A percentile compares a stretch with the other conserved stretches of the same genome.
Conservation (phyloP, 176 grass and related monocot genomes). For the Cocos nucifera region DNA sequence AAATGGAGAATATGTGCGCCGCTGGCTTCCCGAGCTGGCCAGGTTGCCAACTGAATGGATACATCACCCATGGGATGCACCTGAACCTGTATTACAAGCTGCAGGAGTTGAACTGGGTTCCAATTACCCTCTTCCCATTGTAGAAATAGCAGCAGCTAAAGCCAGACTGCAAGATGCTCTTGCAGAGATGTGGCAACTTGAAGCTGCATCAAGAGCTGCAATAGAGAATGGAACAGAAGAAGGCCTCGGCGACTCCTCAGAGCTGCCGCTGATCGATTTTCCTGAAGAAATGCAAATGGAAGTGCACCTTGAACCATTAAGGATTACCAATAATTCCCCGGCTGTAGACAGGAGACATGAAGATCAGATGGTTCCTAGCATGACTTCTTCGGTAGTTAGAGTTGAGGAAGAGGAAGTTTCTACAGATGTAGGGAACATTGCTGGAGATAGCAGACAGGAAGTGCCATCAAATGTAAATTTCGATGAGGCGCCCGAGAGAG, state of each 20-base stretch:
- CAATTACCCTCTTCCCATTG: slow-evolving; percentile 84
- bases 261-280: slow-evolving; percentile 55
- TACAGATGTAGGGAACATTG: slow-evolving; percentile 30
- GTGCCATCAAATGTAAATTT: slow-evolving; percentile 40
- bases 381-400: slow-evolving; percentile 65
- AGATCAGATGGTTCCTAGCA: slow-evolving; percentile 92
- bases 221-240: slow-evolving; percentile 80
- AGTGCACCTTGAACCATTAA: slow-evolving; percentile 34
- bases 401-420: slow-evolving; percentile 62
- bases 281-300: slow-evolving; percentile 68
- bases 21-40: slow-evolving; percentile 96
- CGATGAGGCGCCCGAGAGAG: slow-evolving; percentile 17
- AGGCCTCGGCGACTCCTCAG: slow-evolving; percentile 85
- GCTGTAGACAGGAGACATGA: slow-evolving; percentile 30
- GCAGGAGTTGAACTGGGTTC: slow-evolving; percentile 88
- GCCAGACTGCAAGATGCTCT: slow-evolving; percentile 75
- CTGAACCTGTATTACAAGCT: slow-evolving; percentile 69
- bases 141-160: slow-evolving; percentile 73
- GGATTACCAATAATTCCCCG: slow-evolving; percentile 23
- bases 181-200: slow-evolving; percentile 84
- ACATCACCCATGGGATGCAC: slow-evolving; percentile 92
- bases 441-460: slow-evolving; percentile 42
- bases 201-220: slow-evolving; percentile 66
- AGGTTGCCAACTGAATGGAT: slow-evolving; percentile 94
- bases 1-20: slow-evolving; percentile 77